Evolutionary conservation across 2,329 filamentous ascomycete species (phyloP), one percentile per base, ranked within the genome.

Genomic region (Botrytis elliptica): DNA sequence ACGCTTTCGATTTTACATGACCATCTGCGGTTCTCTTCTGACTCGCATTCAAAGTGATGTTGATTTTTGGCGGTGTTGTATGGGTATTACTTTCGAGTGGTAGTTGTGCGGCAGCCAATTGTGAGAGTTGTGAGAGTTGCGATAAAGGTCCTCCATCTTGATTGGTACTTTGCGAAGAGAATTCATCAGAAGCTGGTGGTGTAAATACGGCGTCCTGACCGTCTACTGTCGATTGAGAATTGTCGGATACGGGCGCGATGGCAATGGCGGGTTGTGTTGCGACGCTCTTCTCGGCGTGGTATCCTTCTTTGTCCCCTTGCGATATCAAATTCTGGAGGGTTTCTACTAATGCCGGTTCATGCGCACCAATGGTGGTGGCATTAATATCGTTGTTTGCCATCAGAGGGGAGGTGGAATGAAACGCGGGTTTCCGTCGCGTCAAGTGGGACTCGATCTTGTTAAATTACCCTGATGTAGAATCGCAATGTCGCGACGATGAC

Each of bases 11-110:
- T 83, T 94, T 97, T 73, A 94, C 86, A 68, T 89, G 85, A 60
- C 93, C 94, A 79, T 92, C 91, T 49, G 93, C 92, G 79, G 89
- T 95, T 77, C 94, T 88, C 84, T 97, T 97, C 75, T 89, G 88
- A 29, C 88, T 86, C 49, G 79, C 80, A 69, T 78, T 78, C 25
- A 78, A 73, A 70, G 76, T 65, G 67, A 78, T 76, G 40, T 70
- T 57, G 46, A 77, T 62, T 49, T 67, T 79, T 40, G 77, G 74
- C 67, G 77, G 77, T 68, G 75, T 75, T 36, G 75, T 70, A 74
- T 75, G 57, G 40, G 55, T 75, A 59, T 75, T 74, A 38, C 57
- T 57, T 74, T 74, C 65, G 75, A 79, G 40, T 74, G 78, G 76
- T 72, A 86, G 83, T 80, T 87, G 85, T 46, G 84, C 83, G 55